Conservation (phyloP, 2,329 filamentous ascomycete species). For the Fusarium illudens region DNA sequence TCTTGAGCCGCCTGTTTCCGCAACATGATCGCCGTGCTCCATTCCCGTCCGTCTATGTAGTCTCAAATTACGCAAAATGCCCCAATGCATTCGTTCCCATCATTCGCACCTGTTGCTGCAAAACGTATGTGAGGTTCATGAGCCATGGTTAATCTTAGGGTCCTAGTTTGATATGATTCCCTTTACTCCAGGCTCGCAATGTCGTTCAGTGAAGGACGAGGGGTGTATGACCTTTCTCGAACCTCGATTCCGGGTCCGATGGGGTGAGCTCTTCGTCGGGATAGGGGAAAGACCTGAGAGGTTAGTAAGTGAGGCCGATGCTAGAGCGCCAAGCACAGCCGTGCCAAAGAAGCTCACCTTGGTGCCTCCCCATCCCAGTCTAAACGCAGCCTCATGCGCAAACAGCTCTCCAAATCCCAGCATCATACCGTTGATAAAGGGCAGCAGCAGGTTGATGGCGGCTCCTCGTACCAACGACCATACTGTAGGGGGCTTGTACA, state of each 20-base stretch:
- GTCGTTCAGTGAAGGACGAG: constrained; percentile 67
- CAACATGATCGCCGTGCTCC: constrained; percentile 21
- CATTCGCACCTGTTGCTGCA: constrained; percentile 3
- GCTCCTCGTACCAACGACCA: constrained; percentile 88
- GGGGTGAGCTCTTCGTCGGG: constrained; percentile 69
- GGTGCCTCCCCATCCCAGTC: constrained; percentile 91
- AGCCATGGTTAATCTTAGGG: neutral
- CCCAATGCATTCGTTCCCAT: constrained; percentile 28
- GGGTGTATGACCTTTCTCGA: constrained; percentile 67
- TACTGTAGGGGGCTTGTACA: constrained; percentile 88
- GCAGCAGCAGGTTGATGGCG: constrained; percentile 93
- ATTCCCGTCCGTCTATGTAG: constrained; percentile 36
- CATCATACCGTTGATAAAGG: constrained; percentile 98
- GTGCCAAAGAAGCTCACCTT: constrained; percentile 78
- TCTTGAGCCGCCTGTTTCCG: constrained; percentile 20
- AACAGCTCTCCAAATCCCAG: constrained; percentile 96
- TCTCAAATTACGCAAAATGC: constrained; percentile 36
- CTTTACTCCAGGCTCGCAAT: constrained; percentile 73
- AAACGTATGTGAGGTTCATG: neutral
- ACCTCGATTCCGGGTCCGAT: constrained; percentile 87
- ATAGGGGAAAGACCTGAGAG: constrained; percentile 64
- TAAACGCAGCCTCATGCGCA: constrained; percentile 93
- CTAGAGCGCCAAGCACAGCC: no score
- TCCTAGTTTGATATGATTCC: neutral
- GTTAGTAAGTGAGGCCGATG: constrained; percentile 15